A percentile compares a stretch with the other conserved stretches of the same genome.
These are phyloP conservation scores for Stipa capillata DNA, from an alignment of 176 grass and related monocot species.

Conservation along the genomic window DNA sequence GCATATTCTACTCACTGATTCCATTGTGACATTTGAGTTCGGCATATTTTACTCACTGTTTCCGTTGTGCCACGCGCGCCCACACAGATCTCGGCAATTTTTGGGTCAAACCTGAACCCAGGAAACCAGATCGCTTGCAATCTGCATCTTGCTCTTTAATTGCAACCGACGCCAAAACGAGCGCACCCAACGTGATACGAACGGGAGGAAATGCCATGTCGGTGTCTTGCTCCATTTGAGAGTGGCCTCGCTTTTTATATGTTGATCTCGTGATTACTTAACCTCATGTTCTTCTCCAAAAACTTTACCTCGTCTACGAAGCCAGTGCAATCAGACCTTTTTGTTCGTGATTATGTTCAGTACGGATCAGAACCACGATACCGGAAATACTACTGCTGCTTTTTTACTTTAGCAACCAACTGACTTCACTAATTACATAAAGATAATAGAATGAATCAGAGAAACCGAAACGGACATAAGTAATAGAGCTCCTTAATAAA, in stretches of 20 bases:
- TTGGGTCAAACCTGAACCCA: conserved; percentile 23
- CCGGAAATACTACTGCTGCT: background rate
- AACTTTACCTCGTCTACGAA: background rate
- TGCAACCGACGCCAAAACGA: background rate
- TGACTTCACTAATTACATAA: no score
- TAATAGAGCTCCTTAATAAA: no score
- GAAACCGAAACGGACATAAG: no score
- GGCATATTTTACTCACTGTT: conserved; percentile 1
- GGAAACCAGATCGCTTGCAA: background rate
- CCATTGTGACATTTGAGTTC: no score
- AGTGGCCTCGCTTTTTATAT: background rate
- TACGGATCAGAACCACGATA: background rate
- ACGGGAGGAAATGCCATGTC: background rate
- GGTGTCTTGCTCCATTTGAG: background rate
- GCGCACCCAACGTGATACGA: background rate
- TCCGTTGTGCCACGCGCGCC: background rate
- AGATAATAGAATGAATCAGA: no score
- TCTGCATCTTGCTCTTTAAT: background rate
- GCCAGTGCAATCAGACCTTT: background rate
- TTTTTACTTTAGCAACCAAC: no score
- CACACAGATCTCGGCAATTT: no score
- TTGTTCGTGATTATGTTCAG: background rate
- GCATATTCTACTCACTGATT: no score
- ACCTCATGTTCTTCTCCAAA: no score
- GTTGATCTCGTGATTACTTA: background rate